Conservation (phyloP, 495 filamentous ascomycete species). For the Hyphodiscus hymeniophilus region DNA sequence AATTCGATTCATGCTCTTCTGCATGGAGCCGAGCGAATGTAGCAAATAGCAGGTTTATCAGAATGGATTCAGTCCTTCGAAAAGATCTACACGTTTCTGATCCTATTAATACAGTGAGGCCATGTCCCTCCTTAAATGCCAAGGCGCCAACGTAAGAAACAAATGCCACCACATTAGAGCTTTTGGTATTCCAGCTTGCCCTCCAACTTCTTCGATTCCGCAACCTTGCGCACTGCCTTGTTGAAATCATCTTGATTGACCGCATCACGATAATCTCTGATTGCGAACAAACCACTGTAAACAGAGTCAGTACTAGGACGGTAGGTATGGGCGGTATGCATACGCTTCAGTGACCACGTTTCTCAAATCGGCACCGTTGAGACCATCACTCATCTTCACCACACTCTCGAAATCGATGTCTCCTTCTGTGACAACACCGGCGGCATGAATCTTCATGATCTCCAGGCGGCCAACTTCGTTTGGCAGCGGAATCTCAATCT, state of each 20-base stretch:
- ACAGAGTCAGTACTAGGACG: background rate
- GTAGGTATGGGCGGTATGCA: constrained; percentile 27
- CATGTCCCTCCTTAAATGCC: constrained; percentile 15
- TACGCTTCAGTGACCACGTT: constrained; percentile 99
- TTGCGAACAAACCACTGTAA: constrained; percentile 81
- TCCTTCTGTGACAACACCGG: constrained; percentile 76
- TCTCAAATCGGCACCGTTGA: constrained; percentile 95
- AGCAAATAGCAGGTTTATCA: too few relatives aligned
- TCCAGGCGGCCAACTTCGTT: constrained; percentile 97
- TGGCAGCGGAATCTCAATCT: constrained; percentile 98
- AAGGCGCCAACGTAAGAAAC: constrained; percentile 17
- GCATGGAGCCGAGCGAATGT: too few relatives aligned
- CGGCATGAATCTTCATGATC: constrained; percentile 97
- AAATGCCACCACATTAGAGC: constrained; percentile 46
- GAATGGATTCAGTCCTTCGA: too few relatives aligned
- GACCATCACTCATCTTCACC: constrained; percentile 98
- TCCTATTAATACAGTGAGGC: constrained; percentile 20
- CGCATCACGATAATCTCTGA: constrained; percentile 92
- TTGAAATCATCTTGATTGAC: constrained; percentile 99
- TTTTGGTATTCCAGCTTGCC: constrained; percentile 98
- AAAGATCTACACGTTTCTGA: constrained; percentile 13
- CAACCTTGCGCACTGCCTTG: constrained; percentile 94
- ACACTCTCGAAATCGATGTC: constrained; percentile 99
- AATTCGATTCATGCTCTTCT: too few relatives aligned
- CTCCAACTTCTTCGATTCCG: constrained; percentile 95